A percentile compares a stretch with the other conserved stretches of the same genome.
These are phyloP conservation scores for Filosporella fistucella DNA, from an alignment of 495 filamentous ascomycete genomes.

Conservation along the genomic window DNA sequence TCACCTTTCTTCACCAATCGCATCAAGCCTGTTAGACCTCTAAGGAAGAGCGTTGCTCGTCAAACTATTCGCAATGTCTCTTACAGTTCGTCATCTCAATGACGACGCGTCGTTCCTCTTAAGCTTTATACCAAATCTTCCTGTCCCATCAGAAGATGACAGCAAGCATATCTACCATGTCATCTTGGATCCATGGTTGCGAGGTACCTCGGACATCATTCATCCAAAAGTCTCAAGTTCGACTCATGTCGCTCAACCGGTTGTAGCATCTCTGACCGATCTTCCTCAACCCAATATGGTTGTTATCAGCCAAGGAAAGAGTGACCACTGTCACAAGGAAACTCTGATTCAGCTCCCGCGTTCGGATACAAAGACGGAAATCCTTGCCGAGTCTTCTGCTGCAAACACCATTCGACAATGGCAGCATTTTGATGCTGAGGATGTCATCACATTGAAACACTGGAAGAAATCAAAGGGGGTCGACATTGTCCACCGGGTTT, in stretches of 20 bases:
- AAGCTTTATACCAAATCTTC: constrained; percentile 48
- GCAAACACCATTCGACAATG: constrained; percentile 56
- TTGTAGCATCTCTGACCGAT: constrained; percentile 53
- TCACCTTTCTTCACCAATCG: too few relatives aligned
- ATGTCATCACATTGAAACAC: constrained; percentile 45
- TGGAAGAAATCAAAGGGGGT: constrained; percentile 30
- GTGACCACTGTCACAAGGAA: constrained; percentile 65
- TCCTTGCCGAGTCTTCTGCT: constrained; percentile 61
- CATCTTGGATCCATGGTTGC: constrained; percentile 69
- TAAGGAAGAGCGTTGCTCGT: too few relatives aligned
- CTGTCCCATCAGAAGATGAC: constrained; percentile 32
- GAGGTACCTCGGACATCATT: constrained; percentile 54
- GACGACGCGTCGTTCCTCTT: constrained; percentile 67
- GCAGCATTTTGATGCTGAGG: constrained; percentile 57
- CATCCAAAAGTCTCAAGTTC: constrained; percentile 58
- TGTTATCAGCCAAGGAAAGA: constrained; percentile 65
- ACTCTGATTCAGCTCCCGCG: constrained; percentile 58
- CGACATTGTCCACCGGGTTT: constrained; percentile 29
- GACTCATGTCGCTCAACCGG: constrained; percentile 45
- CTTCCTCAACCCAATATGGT: constrained; percentile 60
- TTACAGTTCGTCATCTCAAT: constrained; percentile 63
- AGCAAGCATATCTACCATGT: constrained; percentile 44
- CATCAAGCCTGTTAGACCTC: too few relatives aligned
- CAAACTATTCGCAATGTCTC: constrained; percentile 54
- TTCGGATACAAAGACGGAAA: constrained; percentile 43